Evolutionary conservation across 306 rosid species (phyloP).

Genomic region (Castanospermum australe): DNA sequence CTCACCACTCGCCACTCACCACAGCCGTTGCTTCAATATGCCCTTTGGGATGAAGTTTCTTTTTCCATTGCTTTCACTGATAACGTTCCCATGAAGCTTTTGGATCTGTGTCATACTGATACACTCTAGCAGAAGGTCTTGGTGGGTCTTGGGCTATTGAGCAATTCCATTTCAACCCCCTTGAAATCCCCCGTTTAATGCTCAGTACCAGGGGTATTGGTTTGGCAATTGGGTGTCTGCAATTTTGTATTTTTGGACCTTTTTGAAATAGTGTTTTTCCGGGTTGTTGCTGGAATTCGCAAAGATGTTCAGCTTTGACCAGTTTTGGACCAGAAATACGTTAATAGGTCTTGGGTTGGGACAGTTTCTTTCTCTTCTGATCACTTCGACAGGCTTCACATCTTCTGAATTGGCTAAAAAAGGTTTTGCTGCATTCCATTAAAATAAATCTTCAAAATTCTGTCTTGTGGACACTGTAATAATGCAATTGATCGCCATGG

Average conservation of each 20-base stretch:
- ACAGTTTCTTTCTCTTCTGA: conserved; percentile 85
- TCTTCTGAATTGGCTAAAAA: conserved; percentile 85
- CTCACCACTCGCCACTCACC: conserved; percentile 24
- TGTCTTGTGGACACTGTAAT: neutral
- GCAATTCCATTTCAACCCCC: neutral
- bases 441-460: too few species aligned
- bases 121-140: neutral
- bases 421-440: conserved; percentile 38
- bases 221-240: neutral
- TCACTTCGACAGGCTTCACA: conserved; percentile 86
- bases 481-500: neutral
- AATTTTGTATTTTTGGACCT: neutral
- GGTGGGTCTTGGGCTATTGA: neutral
- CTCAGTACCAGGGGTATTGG: neutral
- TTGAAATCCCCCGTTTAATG: neutral
- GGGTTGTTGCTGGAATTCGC: neutral
- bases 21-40: conserved; percentile 30
- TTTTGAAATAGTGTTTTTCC: neutral
- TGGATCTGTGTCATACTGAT: neutral
- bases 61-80: conserved; percentile 15
- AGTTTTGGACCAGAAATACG: conserved; percentile 61
- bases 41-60: conserved; percentile 1
- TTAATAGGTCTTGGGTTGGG: conserved; percentile 87
- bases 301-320: conserved; percentile 35
- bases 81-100: neutral